These are phyloP conservation scores for Iris pallida DNA, from an alignment of 116 monocot genomes.

Conservation along the genomic window DNA sequence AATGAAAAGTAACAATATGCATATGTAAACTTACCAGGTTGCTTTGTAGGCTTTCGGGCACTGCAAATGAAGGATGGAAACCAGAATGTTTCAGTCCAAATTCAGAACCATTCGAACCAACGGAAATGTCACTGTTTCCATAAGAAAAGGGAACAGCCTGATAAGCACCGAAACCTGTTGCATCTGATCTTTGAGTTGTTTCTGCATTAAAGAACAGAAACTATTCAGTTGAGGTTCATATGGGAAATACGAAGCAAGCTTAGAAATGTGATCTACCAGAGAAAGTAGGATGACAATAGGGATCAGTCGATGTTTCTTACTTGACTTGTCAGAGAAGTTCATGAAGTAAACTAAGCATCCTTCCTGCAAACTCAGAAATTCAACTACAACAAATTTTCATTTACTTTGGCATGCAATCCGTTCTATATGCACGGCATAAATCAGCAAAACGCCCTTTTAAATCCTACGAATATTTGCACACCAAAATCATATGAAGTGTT, in stretches of 20 bases:
- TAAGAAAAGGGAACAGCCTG: constrained; percentile 75
- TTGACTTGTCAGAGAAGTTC: constrained; percentile 48
- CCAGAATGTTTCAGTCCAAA: constrained; percentile 27
- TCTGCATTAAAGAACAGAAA: constrained; percentile 24
- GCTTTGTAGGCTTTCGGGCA: constrained; percentile 62
- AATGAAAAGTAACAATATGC: constrained; percentile 5
- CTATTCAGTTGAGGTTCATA: constrained; percentile 8
- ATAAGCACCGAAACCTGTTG: constrained; percentile 35
- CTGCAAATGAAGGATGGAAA: constrained; percentile 65
- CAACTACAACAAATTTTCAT: constrained; percentile 21
- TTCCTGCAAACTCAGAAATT: constrained; percentile 60
- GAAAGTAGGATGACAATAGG: constrained; percentile 6
- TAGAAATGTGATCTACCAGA: neutral
- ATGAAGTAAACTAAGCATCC: constrained; percentile 42
- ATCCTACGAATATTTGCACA: neutral
- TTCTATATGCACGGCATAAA: neutral
- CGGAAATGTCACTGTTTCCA: constrained; percentile 22
- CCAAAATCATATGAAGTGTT: neutral
- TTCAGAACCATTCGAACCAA: constrained; percentile 25
- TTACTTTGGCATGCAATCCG: constrained; percentile 7
- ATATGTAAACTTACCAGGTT: constrained; percentile 62
- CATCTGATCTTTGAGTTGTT: constrained; percentile 19
- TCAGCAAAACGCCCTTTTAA: constrained; percentile 3
- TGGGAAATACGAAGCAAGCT: neutral
- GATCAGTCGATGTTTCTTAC: constrained; percentile 40